These are phyloP conservation scores for Luvunga scandens DNA, from an alignment of 345 rosid genomes.

Conservation along the genomic window DNA sequence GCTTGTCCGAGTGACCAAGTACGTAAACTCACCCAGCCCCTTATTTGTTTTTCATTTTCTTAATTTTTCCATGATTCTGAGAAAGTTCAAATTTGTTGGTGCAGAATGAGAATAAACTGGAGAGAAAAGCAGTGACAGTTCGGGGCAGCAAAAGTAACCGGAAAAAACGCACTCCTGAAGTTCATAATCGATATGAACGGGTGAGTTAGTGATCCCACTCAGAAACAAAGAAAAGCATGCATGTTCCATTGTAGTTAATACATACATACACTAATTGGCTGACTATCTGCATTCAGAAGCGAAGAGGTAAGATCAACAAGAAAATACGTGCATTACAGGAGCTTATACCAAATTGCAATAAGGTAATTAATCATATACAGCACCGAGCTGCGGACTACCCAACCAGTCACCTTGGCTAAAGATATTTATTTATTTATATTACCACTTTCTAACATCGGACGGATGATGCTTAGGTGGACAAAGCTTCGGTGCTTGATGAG, in stretches of 20 bases:
- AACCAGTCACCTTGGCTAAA: too few species aligned
- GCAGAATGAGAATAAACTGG: constrained; percentile 38
- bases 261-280: not conserved
- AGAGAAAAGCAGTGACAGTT: constrained; percentile 28
- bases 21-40: constrained; percentile 14
- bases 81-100: constrained; percentile 6
- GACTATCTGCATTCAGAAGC: constrained; percentile 32
- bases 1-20: constrained; percentile 35
- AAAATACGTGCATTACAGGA: constrained; percentile 63
- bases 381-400: too few species aligned
- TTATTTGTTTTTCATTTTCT: not conserved
- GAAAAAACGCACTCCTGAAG: constrained; percentile 37
- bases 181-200: constrained; percentile 43
- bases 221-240: not conserved
- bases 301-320: constrained; percentile 60
- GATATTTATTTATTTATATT: not conserved
- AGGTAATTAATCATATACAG: constrained; percentile 31
- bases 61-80: not conserved
- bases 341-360: constrained; percentile 67
- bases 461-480: constrained; percentile 43
- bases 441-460: not conserved
- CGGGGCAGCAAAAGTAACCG: constrained; percentile 18
- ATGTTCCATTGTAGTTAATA: not conserved
- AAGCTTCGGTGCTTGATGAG: constrained; percentile 63
- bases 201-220: constrained; percentile 24